Base-by-base conservation (phyloP, 2,329 filamentous ascomycete species). In the Colletotrichum sp. region DNA sequence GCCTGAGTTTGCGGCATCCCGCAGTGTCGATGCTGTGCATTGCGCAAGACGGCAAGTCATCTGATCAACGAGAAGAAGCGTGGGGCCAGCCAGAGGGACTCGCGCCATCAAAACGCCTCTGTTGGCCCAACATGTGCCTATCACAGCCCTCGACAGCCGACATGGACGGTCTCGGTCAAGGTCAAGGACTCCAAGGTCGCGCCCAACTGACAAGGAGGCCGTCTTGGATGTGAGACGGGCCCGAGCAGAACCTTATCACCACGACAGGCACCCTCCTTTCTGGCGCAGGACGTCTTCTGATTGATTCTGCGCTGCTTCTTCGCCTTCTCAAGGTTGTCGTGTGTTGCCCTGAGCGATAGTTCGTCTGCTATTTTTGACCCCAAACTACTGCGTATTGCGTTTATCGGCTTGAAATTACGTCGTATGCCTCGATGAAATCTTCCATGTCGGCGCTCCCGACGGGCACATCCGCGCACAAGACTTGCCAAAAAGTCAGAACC, bases 331-430 rank as follows among this genome's bases (percentile, higher is more conserved):
- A 39, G 55, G 57, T 59, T 67, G 43, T 16, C 24, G 39, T 61
- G 32, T 32, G 18, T 68, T n/a, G 52, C 66, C 57, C 48, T 59
- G 63, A 61, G 66, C 43, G 12, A 10, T 36, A 57, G 57, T 67
- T 72, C 32, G 34, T 28, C 52, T 57, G 59, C 73, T 75, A 75
- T 75, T 75, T 75, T 75, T 75, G 64, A 68, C 43, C 68, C 52
- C 71, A 64, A 72, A 21, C 43, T 13, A 52, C n/a, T 52, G 43
- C n/a, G 43, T 7, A 75, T 65, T 28, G 43, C 57, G 60, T 68
- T 59, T 60, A 43, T 60, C 73, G 57, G 21, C 13, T 36, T 57
- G 63, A 57, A 68, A 48, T 64, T 67, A 28, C 43, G 21, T 32
- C 26, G 63, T 43, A 59, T 30, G 69, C 30, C 43, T 59, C 48